A percentile compares a stretch with the other conserved stretches of the same genome.
These are phyloP conservation scores for Coemansia sp. DNA, from an alignment of 192 early-diverging fungal species.

Conservation along the genomic window DNA sequence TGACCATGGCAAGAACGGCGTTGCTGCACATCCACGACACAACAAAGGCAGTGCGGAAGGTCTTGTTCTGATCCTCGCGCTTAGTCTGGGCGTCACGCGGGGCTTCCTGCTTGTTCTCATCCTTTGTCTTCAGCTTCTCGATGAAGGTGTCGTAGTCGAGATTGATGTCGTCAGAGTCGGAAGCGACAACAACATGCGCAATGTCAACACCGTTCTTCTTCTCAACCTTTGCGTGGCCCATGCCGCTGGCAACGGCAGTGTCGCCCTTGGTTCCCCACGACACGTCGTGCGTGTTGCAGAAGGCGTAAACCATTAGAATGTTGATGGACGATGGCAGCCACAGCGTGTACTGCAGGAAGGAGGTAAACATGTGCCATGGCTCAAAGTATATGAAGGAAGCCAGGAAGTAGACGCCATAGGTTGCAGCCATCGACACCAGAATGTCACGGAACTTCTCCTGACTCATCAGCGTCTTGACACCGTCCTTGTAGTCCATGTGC, in stretches of 20 bases:
- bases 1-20: slow-evolving; percentile 65
- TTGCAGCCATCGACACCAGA: slow-evolving; percentile 75
- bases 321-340: slow-evolving; percentile 87
- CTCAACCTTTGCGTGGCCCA: slow-evolving; percentile 75
- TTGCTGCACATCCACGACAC: slow-evolving; percentile 89
- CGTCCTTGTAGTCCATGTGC: slow-evolving; percentile 47
- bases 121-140: slow-evolving; percentile 55
- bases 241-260: slow-evolving; percentile 63
- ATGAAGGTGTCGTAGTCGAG: slow-evolving; percentile 80
- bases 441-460: slow-evolving; percentile 73
- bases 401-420: slow-evolving; percentile 81
- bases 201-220: slow-evolving; percentile 69
- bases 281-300: slow-evolving; percentile 94
- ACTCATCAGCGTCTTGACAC: slow-evolving; percentile 45
- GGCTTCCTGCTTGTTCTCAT: slow-evolving; percentile 48
- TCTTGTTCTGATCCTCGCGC: slow-evolving; percentile 86
- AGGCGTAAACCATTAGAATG: slow-evolving; percentile 91
- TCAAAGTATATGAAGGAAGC: slow-evolving; percentile 80
- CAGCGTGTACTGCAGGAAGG: slow-evolving; percentile 84
- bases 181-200: slow-evolving; percentile 75
- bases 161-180: slow-evolving; percentile 77
- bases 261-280: slow-evolving; percentile 97
- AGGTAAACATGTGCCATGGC: slow-evolving; percentile 90
- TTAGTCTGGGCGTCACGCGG: slow-evolving; percentile 73
- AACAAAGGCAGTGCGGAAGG: slow-evolving; percentile 81